phyloP scores from a whole-genome alignment of 1,284 basidiomycete genomes.

The Ustilago shanxiensis region DNA sequence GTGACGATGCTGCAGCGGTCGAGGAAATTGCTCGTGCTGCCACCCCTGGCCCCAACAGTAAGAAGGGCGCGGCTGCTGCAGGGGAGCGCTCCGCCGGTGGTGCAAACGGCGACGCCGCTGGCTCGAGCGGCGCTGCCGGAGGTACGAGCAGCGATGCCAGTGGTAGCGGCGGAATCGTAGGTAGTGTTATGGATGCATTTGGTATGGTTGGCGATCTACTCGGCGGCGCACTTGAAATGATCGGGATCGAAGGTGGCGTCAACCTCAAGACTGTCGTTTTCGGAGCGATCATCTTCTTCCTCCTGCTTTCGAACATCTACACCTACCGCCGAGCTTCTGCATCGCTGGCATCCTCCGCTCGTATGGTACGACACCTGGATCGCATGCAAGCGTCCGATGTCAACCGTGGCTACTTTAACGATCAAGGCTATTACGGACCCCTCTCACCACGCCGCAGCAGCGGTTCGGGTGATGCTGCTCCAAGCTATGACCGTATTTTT shows the following conservation, averaged over 20 bases:
- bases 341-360: not conserved
- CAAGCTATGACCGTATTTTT: constrained; percentile 34
- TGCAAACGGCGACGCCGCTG: not conserved
- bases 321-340: constrained; percentile 28
- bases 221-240: constrained; percentile 48
- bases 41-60: constrained; percentile 39
- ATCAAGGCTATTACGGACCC: constrained; percentile 37
- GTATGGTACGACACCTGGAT: constrained; percentile 21
- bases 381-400: constrained; percentile 28
- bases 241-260: constrained; percentile 27
- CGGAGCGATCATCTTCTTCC: constrained; percentile 61
- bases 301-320: constrained; percentile 70
- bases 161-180: constrained; percentile 17
- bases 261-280: constrained; percentile 58
- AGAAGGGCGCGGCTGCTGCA: constrained; percentile 24
- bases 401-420: constrained; percentile 45
- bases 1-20: constrained; percentile 73
- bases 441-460: constrained; percentile 21
- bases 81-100: constrained; percentile 19
- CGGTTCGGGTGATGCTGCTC: not conserved
- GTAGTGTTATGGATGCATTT: constrained; percentile 27
- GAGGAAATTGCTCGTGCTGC: constrained; percentile 56
- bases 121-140: constrained; percentile 7
- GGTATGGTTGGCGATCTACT: constrained; percentile 48
- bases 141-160: not conserved